phyloP scores from a whole-genome alignment of 164 flowering plant species.

The Magnolia sinica region DNA sequence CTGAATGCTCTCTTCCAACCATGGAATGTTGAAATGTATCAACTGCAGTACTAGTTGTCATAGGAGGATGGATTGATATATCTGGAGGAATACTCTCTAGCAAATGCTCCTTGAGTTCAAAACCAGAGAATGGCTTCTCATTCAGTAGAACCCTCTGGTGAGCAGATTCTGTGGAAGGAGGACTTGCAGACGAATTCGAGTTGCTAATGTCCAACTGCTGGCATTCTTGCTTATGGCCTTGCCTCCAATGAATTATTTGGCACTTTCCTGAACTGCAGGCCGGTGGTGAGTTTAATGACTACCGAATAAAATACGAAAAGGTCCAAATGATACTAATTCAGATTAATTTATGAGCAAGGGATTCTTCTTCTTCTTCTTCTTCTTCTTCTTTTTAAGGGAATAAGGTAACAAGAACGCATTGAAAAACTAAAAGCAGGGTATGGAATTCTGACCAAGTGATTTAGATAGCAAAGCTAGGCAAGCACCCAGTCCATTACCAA shows the following conservation, averaged over 20 bases:
- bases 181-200: conserved; percentile 31
- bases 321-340: not conserved
- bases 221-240: conserved; percentile 76
- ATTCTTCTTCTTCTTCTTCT: no score
- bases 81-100: conserved; percentile 21
- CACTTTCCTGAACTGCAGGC: conserved; percentile 82
- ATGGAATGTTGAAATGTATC: conserved; percentile 22
- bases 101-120: conserved; percentile 19
- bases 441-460: no score
- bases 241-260: conserved; percentile 90
- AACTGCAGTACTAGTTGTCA: conserved; percentile 10
- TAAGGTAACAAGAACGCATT: no score
- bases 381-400: no score
- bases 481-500: not conserved
- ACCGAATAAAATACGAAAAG: not conserved
- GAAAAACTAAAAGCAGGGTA: no score
- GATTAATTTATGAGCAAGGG: not conserved
- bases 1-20: conserved; percentile 26
- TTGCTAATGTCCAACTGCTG: conserved; percentile 33
- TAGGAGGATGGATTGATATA: conserved; percentile 16
- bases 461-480: not conserved
- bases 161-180: conserved; percentile 23
- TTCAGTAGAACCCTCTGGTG: conserved; percentile 18
- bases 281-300: not conserved
- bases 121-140: conserved; percentile 17